phyloP scores from a whole-genome alignment of 352 stramenopile genomes.

The Pythium brassicae region DNA sequence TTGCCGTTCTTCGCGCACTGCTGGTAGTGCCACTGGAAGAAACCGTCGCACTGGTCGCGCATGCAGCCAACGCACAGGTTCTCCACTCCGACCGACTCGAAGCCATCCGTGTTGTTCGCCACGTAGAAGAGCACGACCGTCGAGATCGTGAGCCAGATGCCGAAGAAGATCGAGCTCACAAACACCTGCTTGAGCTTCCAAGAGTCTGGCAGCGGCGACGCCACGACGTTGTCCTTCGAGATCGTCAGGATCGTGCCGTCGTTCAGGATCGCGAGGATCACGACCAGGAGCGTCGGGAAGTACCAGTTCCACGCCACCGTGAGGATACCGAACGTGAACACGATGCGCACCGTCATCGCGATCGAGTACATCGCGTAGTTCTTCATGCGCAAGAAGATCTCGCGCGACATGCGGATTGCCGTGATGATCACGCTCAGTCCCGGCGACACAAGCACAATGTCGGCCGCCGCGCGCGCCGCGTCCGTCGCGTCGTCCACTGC shows the following conservation, averaged over 20 bases:
- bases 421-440: conserved; percentile 88
- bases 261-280: conserved; percentile 90
- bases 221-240: conserved; percentile 70
- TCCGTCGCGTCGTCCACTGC: conserved; percentile 88
- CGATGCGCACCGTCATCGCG: conserved; percentile 85
- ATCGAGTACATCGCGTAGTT: conserved; percentile 91
- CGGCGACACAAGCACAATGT: conserved; percentile 87
- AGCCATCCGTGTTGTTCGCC: conserved; percentile 56
- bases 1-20: conserved; percentile 39
- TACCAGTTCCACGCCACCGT: conserved; percentile 88
- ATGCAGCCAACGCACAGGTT: conserved; percentile 65
- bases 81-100: conserved; percentile 43
- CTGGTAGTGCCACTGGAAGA: conserved; percentile 50
- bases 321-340: conserved; percentile 85
- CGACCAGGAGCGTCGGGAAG: conserved; percentile 84
- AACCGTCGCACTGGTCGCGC: conserved; percentile 51
- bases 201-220: conserved; percentile 56
- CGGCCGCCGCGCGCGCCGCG: conserved; percentile 82
- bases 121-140: conserved; percentile 61
- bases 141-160: conserved; percentile 59
- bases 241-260: conserved; percentile 85
- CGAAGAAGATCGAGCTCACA: conserved; percentile 62
- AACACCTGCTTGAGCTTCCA: conserved; percentile 75
- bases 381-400: conserved; percentile 92
- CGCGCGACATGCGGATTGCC: conserved; percentile 80